A percentile compares a stretch with the other conserved stretches of the same genome.
Conservation (phyloP, 331 rosid genomes). For the Ulmus americana region DNA sequence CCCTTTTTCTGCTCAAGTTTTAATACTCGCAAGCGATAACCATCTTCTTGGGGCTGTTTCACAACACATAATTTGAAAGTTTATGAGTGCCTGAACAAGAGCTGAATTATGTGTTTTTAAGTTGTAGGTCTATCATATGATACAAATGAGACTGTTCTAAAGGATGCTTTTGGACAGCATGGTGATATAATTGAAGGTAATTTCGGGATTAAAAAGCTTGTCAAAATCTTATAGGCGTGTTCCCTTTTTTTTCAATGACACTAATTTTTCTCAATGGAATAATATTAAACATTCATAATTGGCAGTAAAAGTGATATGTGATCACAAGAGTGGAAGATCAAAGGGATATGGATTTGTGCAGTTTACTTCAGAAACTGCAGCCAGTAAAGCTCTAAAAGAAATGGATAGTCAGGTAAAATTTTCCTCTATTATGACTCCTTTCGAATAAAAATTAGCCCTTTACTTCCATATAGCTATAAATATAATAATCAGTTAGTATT, state of each 20-base stretch:
- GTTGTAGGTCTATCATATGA: slow-evolving; percentile 54
- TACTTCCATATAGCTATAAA: background rate
- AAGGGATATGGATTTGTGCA: slow-evolving; percentile 60
- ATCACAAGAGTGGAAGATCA: slow-evolving; percentile 56
- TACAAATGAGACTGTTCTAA: slow-evolving; percentile 59
- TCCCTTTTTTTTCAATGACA: no score
- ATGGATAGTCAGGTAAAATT: slow-evolving; percentile 46
- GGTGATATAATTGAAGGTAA: slow-evolving; percentile 66
- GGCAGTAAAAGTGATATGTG: slow-evolving; percentile 59
- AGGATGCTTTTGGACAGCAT: slow-evolving; percentile 41
- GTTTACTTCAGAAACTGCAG: slow-evolving; percentile 45
- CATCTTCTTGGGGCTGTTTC: no score
- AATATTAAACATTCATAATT: background rate
- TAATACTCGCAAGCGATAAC: no score
- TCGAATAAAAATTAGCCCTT: background rate
- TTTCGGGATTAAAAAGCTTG: background rate
- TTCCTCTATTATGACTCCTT: background rate
- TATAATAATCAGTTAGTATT: background rate
- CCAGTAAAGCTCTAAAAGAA: slow-evolving; percentile 42
- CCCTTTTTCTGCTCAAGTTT: no score
- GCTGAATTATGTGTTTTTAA: background rate
- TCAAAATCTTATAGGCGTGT: background rate
- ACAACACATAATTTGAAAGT: no score
- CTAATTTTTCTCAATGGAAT: background rate
- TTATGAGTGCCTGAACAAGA: no score